Conservation (phyloP, 1,284 basidiomycete genomes). For the Salmacisia buchloeana region DNA sequence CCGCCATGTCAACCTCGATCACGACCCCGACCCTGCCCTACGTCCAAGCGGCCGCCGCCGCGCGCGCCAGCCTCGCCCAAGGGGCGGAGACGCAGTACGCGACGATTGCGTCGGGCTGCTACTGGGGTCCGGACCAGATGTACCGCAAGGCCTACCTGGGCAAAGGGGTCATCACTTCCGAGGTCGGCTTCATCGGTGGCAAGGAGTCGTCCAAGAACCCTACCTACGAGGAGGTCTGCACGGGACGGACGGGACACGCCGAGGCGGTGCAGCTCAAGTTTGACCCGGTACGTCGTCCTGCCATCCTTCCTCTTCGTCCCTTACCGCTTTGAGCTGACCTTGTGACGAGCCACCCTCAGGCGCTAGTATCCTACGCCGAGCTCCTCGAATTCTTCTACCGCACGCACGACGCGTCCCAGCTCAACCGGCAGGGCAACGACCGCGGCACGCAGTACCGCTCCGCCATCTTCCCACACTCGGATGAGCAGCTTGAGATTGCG, state of each 20-base stretch:
- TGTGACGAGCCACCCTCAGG: slow-evolving; percentile 8
- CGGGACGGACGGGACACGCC: slow-evolving; percentile 77
- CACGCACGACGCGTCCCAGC: slow-evolving; percentile 83
- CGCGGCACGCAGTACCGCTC: slow-evolving; percentile 70
- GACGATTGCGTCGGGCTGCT: slow-evolving; percentile 43
- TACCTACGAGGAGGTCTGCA: slow-evolving; percentile 65
- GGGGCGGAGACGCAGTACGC: slow-evolving; percentile 13
- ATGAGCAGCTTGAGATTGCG: slow-evolving; percentile 71
- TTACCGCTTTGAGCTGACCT: neutral
- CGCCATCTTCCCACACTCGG: slow-evolving; percentile 75
- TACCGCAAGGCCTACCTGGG: slow-evolving; percentile 42
- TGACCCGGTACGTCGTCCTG: slow-evolving; percentile 58
- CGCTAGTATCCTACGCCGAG: slow-evolving; percentile 69
- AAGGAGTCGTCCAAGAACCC: slow-evolving; percentile 42
- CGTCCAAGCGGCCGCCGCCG: neutral
- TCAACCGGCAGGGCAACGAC: slow-evolving; percentile 51
- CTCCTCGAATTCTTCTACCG: slow-evolving; percentile 63
- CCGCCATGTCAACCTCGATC: slow-evolving; percentile 22
- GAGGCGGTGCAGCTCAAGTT: slow-evolving; percentile 83
- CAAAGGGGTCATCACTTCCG: slow-evolving; percentile 44
- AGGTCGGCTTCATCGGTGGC: slow-evolving; percentile 46
- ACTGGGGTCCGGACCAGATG: slow-evolving; percentile 48
- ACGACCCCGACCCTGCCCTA: slow-evolving; percentile 10
- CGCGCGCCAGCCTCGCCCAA: neutral
- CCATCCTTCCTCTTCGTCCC: neutral